phyloP scores from a whole-genome alignment of 2,329 filamentous ascomycete species.

The Phaeosphaeriaceae sp. region DNA sequence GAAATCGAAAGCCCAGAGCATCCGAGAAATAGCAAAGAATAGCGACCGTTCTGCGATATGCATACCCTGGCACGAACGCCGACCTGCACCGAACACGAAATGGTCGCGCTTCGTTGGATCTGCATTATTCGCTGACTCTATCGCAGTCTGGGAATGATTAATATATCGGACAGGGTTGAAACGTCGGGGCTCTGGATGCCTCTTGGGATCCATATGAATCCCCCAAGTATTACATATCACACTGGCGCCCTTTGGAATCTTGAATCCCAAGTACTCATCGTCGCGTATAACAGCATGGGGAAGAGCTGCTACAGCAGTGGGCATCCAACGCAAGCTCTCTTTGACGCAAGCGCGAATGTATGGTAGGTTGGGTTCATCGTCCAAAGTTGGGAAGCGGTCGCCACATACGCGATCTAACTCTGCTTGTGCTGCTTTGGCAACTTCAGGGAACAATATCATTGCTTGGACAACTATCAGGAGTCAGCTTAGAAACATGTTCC shows the following conservation, averaged over 20 bases:
- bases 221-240: constrained; percentile 22
- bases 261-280: constrained; percentile 42
- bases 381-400: constrained; percentile 35
- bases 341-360: constrained; percentile 39
- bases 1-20: constrained; percentile 45
- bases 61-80: constrained; percentile 48
- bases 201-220: constrained; percentile 47
- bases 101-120: constrained; percentile 40
- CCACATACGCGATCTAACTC: constrained; percentile 41
- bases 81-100: constrained; percentile 48
- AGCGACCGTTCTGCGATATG: constrained; percentile 45
- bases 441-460: constrained; percentile 32
- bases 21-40: constrained; percentile 38
- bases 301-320: constrained; percentile 28
- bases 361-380: constrained; percentile 31
- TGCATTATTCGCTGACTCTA: constrained; percentile 42
- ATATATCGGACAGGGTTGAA: constrained; percentile 55
- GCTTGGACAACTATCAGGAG: constrained; percentile 28
- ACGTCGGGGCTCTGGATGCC: constrained; percentile 49
- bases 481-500: background rate
- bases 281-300: constrained; percentile 34
- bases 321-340: constrained; percentile 41
- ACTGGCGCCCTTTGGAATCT: constrained; percentile 47
- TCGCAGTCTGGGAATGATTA: constrained; percentile 32
- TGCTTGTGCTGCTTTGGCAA: constrained; percentile 25